These are phyloP conservation scores for Yamadazyma nakazawae DNA, from an alignment of 805 yeast genomes.

Conservation along the genomic window DNA sequence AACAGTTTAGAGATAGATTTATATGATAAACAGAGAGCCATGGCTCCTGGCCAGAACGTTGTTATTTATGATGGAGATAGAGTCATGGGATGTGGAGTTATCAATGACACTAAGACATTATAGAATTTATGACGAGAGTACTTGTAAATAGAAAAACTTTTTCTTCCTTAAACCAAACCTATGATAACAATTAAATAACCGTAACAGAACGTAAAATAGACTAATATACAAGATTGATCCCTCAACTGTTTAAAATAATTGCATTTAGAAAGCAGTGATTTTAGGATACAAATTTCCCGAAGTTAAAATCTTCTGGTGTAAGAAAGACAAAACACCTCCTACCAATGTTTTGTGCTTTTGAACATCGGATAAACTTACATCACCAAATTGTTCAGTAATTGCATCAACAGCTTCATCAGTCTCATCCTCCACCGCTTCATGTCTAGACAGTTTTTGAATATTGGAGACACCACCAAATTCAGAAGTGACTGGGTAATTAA, in stretches of 20 bases:
- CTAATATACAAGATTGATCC: slow-evolving; percentile 1
- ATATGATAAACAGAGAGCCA: slow-evolving; percentile 53
- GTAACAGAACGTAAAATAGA: background rate
- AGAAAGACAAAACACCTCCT: slow-evolving; percentile 29
- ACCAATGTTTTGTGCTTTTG: slow-evolving; percentile 37
- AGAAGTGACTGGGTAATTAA: slow-evolving; percentile 15
- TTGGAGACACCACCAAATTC: slow-evolving; percentile 39
- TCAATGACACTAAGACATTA: slow-evolving; percentile 12
- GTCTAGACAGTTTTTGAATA: slow-evolving; percentile 32
- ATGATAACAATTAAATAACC: background rate
- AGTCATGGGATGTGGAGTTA: slow-evolving; percentile 56
- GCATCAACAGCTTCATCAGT: slow-evolving; percentile 11
- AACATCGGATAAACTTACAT: slow-evolving; percentile 25
- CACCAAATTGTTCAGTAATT: slow-evolving; percentile 11
- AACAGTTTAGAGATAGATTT: slow-evolving; percentile 36
- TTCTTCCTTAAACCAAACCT: background rate
- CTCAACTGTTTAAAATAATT: too few relatives aligned
- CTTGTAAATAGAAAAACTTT: slow-evolving; percentile 5
- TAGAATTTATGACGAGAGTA: background rate
- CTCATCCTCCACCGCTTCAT: slow-evolving; percentile 13
- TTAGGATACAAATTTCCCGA: slow-evolving; percentile 33
- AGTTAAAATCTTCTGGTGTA: slow-evolving; percentile 18
- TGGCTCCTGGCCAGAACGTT: slow-evolving; percentile 86
- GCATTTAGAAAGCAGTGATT: slow-evolving; percentile 35
- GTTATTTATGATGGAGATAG: slow-evolving; percentile 66